Evolutionary conservation across 331 rosid genomes (phyloP).

Genomic region (Malus hybrid): DNA sequence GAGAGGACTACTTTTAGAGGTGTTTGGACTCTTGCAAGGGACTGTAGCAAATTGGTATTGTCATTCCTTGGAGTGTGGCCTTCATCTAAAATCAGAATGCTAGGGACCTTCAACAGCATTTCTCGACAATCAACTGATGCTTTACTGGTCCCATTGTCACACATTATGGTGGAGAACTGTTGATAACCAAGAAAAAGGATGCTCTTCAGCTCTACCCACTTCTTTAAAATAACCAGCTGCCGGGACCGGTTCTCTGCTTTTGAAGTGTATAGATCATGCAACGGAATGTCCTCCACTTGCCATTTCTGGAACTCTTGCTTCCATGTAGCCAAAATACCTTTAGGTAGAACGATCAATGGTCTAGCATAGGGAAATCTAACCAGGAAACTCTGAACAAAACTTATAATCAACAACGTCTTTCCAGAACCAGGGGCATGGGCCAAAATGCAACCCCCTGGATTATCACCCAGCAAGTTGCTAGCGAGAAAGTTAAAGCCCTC

Average conservation of each 20-base stretch:
- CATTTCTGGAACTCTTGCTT: conserved; percentile 72
- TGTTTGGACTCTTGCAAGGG: conserved; percentile 70
- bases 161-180: conserved; percentile 70
- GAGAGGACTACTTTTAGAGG: conserved; percentile 86
- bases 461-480: conserved; percentile 58
- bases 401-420: conserved; percentile 86
- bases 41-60: conserved; percentile 60
- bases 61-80: conserved; percentile 93
- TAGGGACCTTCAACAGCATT: conserved; percentile 58
- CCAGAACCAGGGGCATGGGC: conserved; percentile 99
- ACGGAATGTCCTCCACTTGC: conserved; percentile 87
- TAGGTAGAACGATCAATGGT: conserved; percentile 87
- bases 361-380: conserved; percentile 78
- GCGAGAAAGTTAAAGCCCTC: conserved; percentile 89
- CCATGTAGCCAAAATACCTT: conserved; percentile 80
- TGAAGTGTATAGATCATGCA: conserved; percentile 55
- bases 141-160: conserved; percentile 31
- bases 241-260: conserved; percentile 70
- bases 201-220: conserved; percentile 69
- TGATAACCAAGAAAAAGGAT: conserved; percentile 85
- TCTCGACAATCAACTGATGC: conserved; percentile 47
- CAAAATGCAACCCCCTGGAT: conserved; percentile 91
- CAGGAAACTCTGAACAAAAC: conserved; percentile 88
- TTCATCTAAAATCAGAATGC: conserved; percentile 79
- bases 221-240: conserved; percentile 60